Conservation (phyloP, 495 filamentous ascomycete genomes). For the Penicillium cosmopolitanum region DNA sequence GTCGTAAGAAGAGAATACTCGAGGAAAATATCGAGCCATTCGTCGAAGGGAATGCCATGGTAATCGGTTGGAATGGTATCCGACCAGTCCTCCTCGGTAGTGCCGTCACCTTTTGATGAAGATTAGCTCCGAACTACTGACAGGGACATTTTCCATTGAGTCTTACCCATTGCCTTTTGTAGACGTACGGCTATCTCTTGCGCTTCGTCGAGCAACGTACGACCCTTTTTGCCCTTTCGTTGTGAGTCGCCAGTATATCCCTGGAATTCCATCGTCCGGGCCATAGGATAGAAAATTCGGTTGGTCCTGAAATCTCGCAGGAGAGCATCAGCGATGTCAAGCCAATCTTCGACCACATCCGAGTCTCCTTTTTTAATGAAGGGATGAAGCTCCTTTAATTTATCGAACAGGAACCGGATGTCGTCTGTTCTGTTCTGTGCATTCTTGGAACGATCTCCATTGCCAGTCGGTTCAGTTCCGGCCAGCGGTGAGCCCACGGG, state of each 20-base stretch:
- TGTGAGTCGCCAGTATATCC: conserved; percentile 60
- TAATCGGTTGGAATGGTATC: conserved; percentile 63
- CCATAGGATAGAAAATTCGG: conserved; percentile 75
- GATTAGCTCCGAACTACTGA: conserved; percentile 15
- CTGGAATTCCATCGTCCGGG: conserved; percentile 69
- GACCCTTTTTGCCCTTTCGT: conserved; percentile 40
- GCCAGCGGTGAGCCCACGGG: conserved; percentile 35
- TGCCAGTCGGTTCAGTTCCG: conserved; percentile 20
- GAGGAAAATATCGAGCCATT: conserved; percentile 90
- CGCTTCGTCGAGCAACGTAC: conserved; percentile 58
- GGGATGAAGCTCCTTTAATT: conserved; percentile 55
- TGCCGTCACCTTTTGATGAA: conserved; percentile 19
- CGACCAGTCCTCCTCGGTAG: conserved; percentile 32
- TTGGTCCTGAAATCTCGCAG: conserved; percentile 79
- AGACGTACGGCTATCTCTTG: conserved; percentile 67
- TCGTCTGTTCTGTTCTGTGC: conserved; percentile 52
- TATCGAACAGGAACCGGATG: conserved; percentile 59
- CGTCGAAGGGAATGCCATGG: conserved; percentile 74
- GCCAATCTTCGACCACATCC: conserved; percentile 65
- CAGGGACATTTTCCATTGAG: conserved; percentile 12
- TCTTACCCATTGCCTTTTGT: conserved; percentile 59
- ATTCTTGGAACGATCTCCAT: conserved; percentile 20
- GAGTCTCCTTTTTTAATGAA: conserved; percentile 53
- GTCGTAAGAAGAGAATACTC: conserved; percentile 79
- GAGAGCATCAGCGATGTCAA: conserved; percentile 72